Evolutionary conservation across 192 early-diverging fungal species (phyloP), one percentile per base, ranked within the genome.

Genomic region (Gorgonomyces haynaldii): DNA sequence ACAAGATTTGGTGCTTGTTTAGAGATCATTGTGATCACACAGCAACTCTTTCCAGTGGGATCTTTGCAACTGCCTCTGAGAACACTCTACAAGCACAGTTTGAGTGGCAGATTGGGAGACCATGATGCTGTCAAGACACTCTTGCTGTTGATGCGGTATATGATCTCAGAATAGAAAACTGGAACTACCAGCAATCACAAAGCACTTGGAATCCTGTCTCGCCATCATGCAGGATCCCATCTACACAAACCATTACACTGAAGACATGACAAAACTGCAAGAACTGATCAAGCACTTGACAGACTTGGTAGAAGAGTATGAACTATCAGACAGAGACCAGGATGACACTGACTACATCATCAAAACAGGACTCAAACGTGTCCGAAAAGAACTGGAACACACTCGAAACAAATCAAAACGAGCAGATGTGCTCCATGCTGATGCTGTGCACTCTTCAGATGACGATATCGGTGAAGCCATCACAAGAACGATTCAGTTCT

Each of bases 381-480:
- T 58, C 39, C 44, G 26, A 3, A 29, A 57, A 43, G 42, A 64
- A 16, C 49, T 57, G 26, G 35, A 22, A 36, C 21, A 5, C n/a
- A 37, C 49, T n/a, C 13, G 13, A 19, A 13, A 42, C 59, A 37
- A 55, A 56, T 4, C 57, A 67, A 37, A 62, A 45, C 54, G 72
- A 16, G 56, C 60, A 1, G 43, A 62, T 35, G 45, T 62, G 43
- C 45, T 61, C n/a, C 62, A 65, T 26, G 65, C 66, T 0, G 48
- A 56, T 16, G 21, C 65, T 3, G 59, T 57, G 8, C 55, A 56
- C 2, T 53, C 47, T 15, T 36, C 70, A 0, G 44, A 61, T 1
- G 61, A 63, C 15, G 62, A 65, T 3, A 55, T 32, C 7, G 24
- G 27, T 5, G 37, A 52, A 24, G 27, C 34, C 21, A 44, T 60